Evolutionary conservation across 176 grass and related monocot species (phyloP).

Genomic region (Triticum aestivum): DNA sequence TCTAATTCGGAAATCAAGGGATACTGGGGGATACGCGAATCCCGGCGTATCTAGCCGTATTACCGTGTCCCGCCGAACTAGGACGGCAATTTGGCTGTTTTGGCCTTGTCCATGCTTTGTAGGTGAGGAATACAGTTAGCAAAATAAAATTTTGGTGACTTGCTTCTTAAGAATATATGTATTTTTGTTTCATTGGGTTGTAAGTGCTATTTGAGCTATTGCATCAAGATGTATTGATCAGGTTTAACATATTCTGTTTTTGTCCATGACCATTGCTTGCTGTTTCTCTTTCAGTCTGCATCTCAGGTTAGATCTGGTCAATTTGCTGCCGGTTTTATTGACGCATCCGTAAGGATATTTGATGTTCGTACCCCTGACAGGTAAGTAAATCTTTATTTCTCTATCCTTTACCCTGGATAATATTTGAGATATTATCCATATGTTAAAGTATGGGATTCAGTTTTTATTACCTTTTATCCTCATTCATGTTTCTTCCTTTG

Average conservation of each 20-base stretch:
- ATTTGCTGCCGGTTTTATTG: conserved; percentile 82
- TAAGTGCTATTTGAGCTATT: conserved; percentile 48
- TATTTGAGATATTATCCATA: conserved; percentile 8
- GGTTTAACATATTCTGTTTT: conserved; percentile 28
- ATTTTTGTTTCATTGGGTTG: conserved; percentile 29
- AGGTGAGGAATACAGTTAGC: neutral
- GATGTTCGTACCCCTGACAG: conserved; percentile 65
- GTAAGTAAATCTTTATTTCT: conserved; percentile 44
- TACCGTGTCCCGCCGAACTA: no score
- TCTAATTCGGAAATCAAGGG: no score
- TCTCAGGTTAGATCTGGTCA: conserved; percentile 66
- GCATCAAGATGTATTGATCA: conserved; percentile 35
- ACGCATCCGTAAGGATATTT: conserved; percentile 87
- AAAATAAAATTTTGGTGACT: neutral
- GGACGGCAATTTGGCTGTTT: no score
- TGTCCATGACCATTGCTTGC: conserved; percentile 8
- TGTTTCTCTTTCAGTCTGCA: conserved; percentile 63
- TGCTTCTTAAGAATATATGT: neutral
- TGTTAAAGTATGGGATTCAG: conserved; percentile 15
- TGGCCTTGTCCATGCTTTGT: no score
- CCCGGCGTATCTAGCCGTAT: no score
- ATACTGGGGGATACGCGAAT: no score
- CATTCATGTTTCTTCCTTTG: neutral
- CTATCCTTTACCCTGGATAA: conserved; percentile 9
- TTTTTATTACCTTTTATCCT: neutral